Evolutionary conservation across 2,329 filamentous ascomycete genomes (phyloP).

Genomic region (Calonectria pauciramosa): DNA sequence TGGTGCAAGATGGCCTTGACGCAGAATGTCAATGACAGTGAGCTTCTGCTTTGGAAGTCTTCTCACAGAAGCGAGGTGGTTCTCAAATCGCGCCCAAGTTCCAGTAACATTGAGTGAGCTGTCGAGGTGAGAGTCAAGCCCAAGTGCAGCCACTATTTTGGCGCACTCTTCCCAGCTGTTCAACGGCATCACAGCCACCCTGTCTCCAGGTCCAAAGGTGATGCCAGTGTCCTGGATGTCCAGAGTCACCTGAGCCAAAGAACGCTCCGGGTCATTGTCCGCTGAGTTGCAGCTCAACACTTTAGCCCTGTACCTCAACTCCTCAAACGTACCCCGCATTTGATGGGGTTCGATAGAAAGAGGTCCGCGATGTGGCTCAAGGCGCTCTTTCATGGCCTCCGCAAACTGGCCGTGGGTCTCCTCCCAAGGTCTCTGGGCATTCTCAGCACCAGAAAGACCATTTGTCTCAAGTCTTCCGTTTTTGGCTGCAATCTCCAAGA

Average conservation of each 20-base stretch:
- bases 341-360: conserved; percentile 64
- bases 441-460: conserved; percentile 61
- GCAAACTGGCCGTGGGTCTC: conserved; percentile 39
- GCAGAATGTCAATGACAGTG: conserved; percentile 63
- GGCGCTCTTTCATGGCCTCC: conserved; percentile 37
- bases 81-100: conserved; percentile 62
- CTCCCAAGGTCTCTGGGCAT: conserved; percentile 45
- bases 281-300: conserved; percentile 61
- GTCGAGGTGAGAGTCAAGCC: conserved; percentile 62
- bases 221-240: conserved; percentile 67
- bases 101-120: conserved; percentile 53
- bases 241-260: conserved; percentile 63
- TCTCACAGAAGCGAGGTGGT: conserved; percentile 59
- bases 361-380: conserved; percentile 56
- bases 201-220: conserved; percentile 66
- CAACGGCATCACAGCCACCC: conserved; percentile 67
- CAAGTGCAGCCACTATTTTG: conserved; percentile 66
- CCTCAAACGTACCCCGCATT: conserved; percentile 68
- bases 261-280: conserved; percentile 60
- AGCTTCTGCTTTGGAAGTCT: conserved; percentile 47
- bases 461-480: conserved; percentile 67
- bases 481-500: conserved; percentile 67
- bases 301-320: conserved; percentile 64
- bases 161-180: conserved; percentile 69
- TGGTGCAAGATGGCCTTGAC: conserved; percentile 65